Evolutionary conservation across 2,329 filamentous ascomycete genomes (phyloP).

Genomic region (Aureobasidium pullulans): DNA sequence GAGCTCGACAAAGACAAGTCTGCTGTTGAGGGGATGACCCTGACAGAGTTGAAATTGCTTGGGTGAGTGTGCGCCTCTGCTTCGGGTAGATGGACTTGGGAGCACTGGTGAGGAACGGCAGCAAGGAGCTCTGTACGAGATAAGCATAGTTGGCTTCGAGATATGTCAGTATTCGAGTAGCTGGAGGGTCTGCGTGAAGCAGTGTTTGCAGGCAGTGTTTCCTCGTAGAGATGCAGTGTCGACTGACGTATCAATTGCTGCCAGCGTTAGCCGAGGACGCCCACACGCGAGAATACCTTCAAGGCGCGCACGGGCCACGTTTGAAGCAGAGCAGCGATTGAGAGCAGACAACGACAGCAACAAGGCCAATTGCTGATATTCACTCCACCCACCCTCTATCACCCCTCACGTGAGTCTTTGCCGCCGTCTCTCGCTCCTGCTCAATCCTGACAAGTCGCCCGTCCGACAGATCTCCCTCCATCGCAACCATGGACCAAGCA

Average conservation of each 20-base stretch:
- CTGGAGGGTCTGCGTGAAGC: no score
- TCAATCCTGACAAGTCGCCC: not conserved
- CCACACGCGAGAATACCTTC: conserved; percentile 5
- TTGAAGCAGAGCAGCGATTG: conserved; percentile 1
- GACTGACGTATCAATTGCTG: conserved; percentile 1
- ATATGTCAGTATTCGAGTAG: no score
- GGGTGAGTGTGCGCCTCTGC: no score
- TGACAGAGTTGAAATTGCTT: no score
- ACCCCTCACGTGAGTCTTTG: not conserved
- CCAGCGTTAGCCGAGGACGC: conserved; percentile 2
- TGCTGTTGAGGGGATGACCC: no score
- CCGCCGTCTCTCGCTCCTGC: not conserved
- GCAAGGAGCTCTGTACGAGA: no score
- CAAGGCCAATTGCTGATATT: conserved; percentile 6
- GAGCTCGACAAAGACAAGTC: no score
- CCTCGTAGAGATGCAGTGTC: not conserved
- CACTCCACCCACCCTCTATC: conserved; percentile 2
- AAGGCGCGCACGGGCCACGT: not conserved
- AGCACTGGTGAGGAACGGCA: no score
- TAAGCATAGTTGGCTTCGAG: no score
- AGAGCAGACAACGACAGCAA: conserved; percentile 9
- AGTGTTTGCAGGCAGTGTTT: not conserved
- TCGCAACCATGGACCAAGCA: conserved; percentile 48
- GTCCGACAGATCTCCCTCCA: not conserved
- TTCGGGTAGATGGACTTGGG: no score